These are phyloP conservation scores for Phoenix dactylifera DNA, from an alignment of 176 grass and related monocot species.

Conservation along the genomic window DNA sequence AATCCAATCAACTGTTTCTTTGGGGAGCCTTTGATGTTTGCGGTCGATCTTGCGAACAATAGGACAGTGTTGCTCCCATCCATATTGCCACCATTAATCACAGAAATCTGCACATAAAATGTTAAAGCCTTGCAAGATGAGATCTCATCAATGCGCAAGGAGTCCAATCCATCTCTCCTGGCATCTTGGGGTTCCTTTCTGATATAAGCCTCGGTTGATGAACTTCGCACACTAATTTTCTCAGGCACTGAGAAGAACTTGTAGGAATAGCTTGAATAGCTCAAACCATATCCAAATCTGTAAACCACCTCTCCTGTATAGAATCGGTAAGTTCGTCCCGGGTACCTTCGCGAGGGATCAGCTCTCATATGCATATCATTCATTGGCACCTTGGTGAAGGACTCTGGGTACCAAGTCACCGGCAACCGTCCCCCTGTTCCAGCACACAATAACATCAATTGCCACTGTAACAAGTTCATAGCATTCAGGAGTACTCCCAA, in stretches of 20 bases:
- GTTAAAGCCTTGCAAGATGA: slow-evolving; percentile 48
- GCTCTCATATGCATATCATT: slow-evolving; percentile 84
- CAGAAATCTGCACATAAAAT: slow-evolving; percentile 50
- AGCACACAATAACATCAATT: background rate
- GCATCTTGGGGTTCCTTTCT: slow-evolving; percentile 21
- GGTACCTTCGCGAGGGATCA: slow-evolving; percentile 57
- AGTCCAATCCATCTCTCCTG: slow-evolving; percentile 39
- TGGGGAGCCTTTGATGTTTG: slow-evolving; percentile 32
- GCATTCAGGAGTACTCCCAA: slow-evolving; percentile 1
- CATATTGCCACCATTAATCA: slow-evolving; percentile 48
- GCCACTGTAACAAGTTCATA: background rate
- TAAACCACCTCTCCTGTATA: slow-evolving; percentile 76
- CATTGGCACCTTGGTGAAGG: slow-evolving; percentile 74
- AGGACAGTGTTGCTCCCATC: slow-evolving; percentile 60
- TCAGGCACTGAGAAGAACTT: slow-evolving; percentile 44
- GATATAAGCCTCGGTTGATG: slow-evolving; percentile 26
- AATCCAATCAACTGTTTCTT: slow-evolving; percentile 75
- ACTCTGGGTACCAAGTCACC: slow-evolving; percentile 80
- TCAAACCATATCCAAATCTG: slow-evolving; percentile 73
- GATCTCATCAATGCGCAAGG: slow-evolving; percentile 39
- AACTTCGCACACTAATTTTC: slow-evolving; percentile 33
- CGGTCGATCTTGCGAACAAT: slow-evolving; percentile 39
- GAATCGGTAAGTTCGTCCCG: slow-evolving; percentile 83
- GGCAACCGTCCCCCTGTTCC: slow-evolving; percentile 53
- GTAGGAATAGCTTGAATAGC: slow-evolving; percentile 68